A percentile compares a stretch with the other conserved stretches of the same genome.
Conservation (phyloP, 169 alveolate genomes). For the Condylostoma magnum region DNA sequence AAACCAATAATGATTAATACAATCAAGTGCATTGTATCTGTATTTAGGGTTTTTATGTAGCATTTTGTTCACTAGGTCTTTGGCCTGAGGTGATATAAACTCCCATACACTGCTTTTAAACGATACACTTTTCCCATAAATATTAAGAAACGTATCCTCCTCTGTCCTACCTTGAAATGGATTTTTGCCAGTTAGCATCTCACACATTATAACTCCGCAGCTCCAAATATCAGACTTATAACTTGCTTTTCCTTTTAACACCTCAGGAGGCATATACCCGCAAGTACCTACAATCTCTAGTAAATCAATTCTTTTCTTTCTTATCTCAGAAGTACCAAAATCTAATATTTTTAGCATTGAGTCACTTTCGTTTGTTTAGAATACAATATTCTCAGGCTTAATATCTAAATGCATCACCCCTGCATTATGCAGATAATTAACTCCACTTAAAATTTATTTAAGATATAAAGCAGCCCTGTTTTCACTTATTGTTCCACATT, state of each 20-base stretch:
- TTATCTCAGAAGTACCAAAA: constrained; percentile 53
- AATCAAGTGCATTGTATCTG: neutral
- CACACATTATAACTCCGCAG: constrained; percentile 23
- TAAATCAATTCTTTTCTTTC: constrained; percentile 39
- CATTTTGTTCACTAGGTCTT: neutral
- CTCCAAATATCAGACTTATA: constrained; percentile 18
- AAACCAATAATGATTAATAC: neutral
- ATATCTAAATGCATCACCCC: constrained; percentile 18
- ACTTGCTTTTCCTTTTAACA: neutral
- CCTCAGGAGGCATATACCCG: constrained; percentile 71
- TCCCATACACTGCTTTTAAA: too few species aligned
- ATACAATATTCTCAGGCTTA: constrained; percentile 32
- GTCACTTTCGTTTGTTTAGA: constrained; percentile 29
- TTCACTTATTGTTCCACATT: too few species aligned
- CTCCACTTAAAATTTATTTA: neutral
- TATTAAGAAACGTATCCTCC: too few species aligned
- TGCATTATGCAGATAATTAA: constrained; percentile 5
- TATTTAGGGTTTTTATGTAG: neutral
- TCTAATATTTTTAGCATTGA: constrained; percentile 52
- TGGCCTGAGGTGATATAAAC: too few species aligned
- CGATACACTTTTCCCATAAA: too few species aligned
- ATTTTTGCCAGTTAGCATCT: constrained; percentile 9
- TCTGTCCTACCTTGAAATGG: too few species aligned
- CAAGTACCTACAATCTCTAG: constrained; percentile 54
- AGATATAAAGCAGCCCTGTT: too few species aligned